These are phyloP conservation scores for Nakaseomyces sp. DNA, from an alignment of 1,139 yeast species.

Conservation along the genomic window DNA sequence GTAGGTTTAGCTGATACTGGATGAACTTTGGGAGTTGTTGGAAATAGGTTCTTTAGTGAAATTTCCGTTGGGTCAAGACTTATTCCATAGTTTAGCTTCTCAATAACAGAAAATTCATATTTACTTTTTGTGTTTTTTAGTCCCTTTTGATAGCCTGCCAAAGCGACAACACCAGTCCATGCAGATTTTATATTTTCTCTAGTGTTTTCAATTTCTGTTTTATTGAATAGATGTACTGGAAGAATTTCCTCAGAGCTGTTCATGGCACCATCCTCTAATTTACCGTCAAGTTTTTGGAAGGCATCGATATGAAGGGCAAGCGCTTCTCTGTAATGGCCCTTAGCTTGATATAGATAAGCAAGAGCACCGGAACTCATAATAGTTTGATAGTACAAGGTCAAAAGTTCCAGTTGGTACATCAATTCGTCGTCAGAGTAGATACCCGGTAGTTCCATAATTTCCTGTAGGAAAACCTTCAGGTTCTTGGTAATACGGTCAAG, in stretches of 20 bases:
- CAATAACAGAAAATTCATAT: conserved; percentile 35
- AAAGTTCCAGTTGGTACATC: conserved; percentile 40
- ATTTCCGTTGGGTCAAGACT: conserved; percentile 35
- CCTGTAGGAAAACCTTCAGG: conserved; percentile 33
- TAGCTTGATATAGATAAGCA: conserved; percentile 24
- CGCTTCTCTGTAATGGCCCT: conserved; percentile 25
- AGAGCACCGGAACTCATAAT: conserved; percentile 22
- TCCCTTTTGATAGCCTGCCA: conserved; percentile 28
- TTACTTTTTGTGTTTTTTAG: conserved; percentile 9
- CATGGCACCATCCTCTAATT: conserved; percentile 9
- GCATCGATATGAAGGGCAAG: conserved; percentile 27
- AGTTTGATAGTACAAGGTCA: conserved; percentile 18
- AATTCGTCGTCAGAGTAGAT: conserved; percentile 77
- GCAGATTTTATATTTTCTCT: conserved; percentile 15
- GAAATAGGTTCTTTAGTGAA: conserved; percentile 39
- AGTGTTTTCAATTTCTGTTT: conserved; percentile 13
- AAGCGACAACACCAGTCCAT: conserved; percentile 24
- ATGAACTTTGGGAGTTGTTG: conserved; percentile 37
- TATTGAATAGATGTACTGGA: conserved; percentile 19
- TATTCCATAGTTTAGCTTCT: conserved; percentile 39
- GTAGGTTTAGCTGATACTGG: conserved; percentile 80
- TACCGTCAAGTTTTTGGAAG: conserved; percentile 14
- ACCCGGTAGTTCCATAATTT: conserved; percentile 77
- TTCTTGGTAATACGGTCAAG: conserved; percentile 27
- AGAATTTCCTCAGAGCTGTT: conserved; percentile 10